Evolutionary conservation across 2,329 filamentous ascomycete species (phyloP), one percentile per base, ranked within the genome.

Genomic region (Xylaria sp.): DNA sequence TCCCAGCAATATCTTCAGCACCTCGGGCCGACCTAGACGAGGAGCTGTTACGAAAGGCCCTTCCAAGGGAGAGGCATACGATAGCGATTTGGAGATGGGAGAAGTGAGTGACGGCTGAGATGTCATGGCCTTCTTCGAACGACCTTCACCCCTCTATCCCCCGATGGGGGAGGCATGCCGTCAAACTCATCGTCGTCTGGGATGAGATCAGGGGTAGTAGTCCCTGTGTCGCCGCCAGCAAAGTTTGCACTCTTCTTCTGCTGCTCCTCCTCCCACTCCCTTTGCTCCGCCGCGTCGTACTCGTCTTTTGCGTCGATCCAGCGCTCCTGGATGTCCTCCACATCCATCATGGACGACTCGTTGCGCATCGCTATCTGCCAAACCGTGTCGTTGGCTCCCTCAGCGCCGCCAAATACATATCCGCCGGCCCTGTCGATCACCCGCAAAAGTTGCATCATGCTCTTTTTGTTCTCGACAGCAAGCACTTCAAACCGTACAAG

Each of bases 351-450:
- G 36, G 88, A 89, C 41, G 89, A 88, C 66, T 90, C 89, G 66
- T 90, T 89, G 65, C 94, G 89, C 89, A 98, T 97, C 2, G 96
- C 93, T 52, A 98, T 90, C 76, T 97, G 93, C 96, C 96, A 99
- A n/a, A 99, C 89, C 7, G 91, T 94, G 78, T 99, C 95, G 74
- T 98, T 97, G 53, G 94, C 93, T 1, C 94, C 95, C 78, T 97
- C 93, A 0, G 93, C 92, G 5, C 91, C 87, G 0, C 94, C 94
- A 82, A 99, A 97, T 0, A 94, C 92, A 81, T 98, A 98, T 0
- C 96, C 96, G 10, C 93, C 91, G 0, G 96, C 95, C 48, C 96
- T 88, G 79, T 99, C 96, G 76, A 99, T 94, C 0, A 95, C 91
- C 53, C 92, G 89, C 60, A 99, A 83, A 4, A 99, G 84, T 73